Evolutionary conservation across 768 basidiomycete genomes (phyloP).

Genomic region (Tulasnella sp.): DNA sequence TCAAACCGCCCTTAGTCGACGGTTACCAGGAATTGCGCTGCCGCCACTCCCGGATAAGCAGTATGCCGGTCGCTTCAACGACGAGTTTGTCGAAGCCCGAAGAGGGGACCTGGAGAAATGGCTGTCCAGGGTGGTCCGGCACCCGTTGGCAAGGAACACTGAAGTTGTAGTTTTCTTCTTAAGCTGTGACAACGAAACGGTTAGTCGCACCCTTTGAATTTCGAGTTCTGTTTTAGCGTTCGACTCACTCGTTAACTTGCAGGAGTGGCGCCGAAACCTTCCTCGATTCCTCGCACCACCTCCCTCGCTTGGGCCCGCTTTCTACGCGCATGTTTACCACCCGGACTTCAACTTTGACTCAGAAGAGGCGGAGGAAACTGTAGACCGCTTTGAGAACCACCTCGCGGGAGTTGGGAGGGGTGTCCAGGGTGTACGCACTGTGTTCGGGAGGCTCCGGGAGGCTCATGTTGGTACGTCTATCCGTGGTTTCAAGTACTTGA

Average conservation of each 20-base stretch:
- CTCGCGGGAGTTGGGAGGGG: constrained; percentile 62
- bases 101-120: constrained; percentile 79
- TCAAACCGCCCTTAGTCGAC: constrained; percentile 61
- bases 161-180: constrained; percentile 79
- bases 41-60: constrained; percentile 84
- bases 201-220: constrained; percentile 40
- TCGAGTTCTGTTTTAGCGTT: not conserved
- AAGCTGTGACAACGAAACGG: constrained; percentile 67
- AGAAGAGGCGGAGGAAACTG: constrained; percentile 59
- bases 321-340: constrained; percentile 76
- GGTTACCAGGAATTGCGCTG: constrained; percentile 70
- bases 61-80: constrained; percentile 73
- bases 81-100: constrained; percentile 77
- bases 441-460: constrained; percentile 60
- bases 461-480: constrained; percentile 56
- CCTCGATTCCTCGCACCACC: constrained; percentile 44
- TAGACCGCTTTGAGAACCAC: constrained; percentile 62
- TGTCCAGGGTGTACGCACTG: constrained; percentile 59
- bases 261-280: constrained; percentile 70
- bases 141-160: constrained; percentile 72
- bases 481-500: not conserved
- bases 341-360: constrained; percentile 78
- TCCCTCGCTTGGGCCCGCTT: constrained; percentile 66
- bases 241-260: not conserved
- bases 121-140: constrained; percentile 61